Evolutionary conservation across 306 rosid species (phyloP).

Genomic region (Vigna hirtella): DNA sequence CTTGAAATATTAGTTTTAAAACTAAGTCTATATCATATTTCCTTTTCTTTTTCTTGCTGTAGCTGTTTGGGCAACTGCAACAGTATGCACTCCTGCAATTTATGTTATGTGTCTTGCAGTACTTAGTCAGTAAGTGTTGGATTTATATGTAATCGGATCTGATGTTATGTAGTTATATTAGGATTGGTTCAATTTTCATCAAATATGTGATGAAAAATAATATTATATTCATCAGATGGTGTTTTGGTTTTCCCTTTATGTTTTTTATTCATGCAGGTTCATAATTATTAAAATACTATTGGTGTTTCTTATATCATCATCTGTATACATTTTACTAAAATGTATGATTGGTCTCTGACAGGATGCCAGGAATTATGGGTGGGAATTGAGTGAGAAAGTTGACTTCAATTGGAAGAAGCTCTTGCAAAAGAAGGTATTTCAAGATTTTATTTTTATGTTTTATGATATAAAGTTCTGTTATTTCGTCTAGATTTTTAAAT

Average conservation of each 20-base stretch:
- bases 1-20: not conserved
- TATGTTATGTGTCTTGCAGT: too few species aligned
- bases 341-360: conserved; percentile 44
- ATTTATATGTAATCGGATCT: conserved; percentile 1
- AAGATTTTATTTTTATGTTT: conserved; percentile 9
- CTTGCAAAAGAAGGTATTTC: conserved; percentile 83
- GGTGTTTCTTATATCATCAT: conserved; percentile 17
- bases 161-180: conserved; percentile 1
- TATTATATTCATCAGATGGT: conserved; percentile 9
- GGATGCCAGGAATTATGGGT: conserved; percentile 93
- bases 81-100: too few species aligned
- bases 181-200: conserved; percentile 32
- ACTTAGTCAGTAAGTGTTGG: not conserved
- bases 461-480: conserved; percentile 15
- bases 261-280: conserved; percentile 12
- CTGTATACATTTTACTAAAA: not conserved
- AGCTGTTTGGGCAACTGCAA: too few species aligned
- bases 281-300: conserved; percentile 10
- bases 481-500: not conserved
- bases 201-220: not conserved
- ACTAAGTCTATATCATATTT: not conserved
- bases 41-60: too few species aligned
- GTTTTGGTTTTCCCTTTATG: not conserved
- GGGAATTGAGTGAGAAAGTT: conserved; percentile 86
- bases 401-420: conserved; percentile 97